These are phyloP conservation scores for Starmerella vitae DNA, from an alignment of 805 yeast genomes.

Conservation along the genomic window DNA sequence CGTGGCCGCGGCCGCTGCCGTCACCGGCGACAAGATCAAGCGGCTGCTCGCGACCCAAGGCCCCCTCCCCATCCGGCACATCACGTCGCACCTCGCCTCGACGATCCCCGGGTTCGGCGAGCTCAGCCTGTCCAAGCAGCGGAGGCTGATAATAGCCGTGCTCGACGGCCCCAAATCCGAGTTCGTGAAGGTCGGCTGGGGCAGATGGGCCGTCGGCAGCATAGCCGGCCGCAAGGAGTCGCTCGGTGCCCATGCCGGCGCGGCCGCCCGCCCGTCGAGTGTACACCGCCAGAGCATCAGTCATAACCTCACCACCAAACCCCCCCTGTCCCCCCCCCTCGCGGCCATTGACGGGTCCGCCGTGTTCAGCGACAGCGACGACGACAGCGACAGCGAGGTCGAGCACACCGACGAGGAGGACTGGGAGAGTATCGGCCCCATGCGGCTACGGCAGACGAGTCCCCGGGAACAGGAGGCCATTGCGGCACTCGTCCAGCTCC, in stretches of 20 bases:
- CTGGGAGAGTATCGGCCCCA: constrained; percentile 86
- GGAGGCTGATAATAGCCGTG: constrained; percentile 80
- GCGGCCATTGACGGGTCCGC: constrained; percentile 17
- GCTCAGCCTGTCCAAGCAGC: constrained; percentile 72
- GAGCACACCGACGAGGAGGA: constrained; percentile 86
- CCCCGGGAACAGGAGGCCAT: constrained; percentile 45
- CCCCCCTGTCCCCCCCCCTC: constrained; percentile 28
- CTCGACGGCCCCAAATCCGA: constrained; percentile 56
- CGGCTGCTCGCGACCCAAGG: constrained; percentile 57
- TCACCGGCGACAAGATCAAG: constrained; percentile 68
- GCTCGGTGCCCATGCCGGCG: constrained; percentile 32
- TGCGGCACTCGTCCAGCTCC: constrained; percentile 48
- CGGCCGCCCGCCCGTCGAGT: neutral
- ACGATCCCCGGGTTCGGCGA: constrained; percentile 71
- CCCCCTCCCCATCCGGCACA: constrained; percentile 80
- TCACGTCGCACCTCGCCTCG: constrained; percentile 60
- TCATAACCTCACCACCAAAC: constrained; percentile 20
- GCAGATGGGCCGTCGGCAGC: constrained; percentile 78
- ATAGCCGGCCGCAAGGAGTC: constrained; percentile 34
- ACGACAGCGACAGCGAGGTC: constrained; percentile 23
- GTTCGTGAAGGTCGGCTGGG: constrained; percentile 95
- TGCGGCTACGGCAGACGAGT: constrained; percentile 32
- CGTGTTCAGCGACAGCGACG: constrained; percentile 22
- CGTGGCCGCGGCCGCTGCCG: constrained; percentile 71
- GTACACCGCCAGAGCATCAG: constrained; percentile 20